A percentile compares a stretch with the other conserved stretches of the same genome.
Conservation (phyloP, 345 rosid species). For the Linum lewisii region DNA sequence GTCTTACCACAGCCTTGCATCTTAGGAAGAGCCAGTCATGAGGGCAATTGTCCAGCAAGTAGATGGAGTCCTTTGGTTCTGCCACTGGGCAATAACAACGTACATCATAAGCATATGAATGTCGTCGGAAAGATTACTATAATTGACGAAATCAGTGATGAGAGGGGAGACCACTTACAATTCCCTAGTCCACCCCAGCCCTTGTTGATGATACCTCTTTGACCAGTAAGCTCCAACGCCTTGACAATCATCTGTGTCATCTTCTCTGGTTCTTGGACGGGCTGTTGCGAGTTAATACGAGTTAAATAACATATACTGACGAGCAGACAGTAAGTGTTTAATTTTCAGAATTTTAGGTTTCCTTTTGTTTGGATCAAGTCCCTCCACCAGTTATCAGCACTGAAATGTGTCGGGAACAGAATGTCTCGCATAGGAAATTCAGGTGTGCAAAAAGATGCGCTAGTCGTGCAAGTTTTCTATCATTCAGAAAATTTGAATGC, state of each 20-base stretch:
- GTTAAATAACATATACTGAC: not conserved
- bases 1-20: conserved; percentile 56
- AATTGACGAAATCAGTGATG: not conserved
- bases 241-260: conserved; percentile 48
- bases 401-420: too few species aligned
- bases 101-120: not conserved
- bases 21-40: conserved; percentile 59
- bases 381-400: too few species aligned
- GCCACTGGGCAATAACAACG: conserved; percentile 29
- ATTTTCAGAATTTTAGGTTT: too few species aligned
- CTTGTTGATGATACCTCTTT: conserved; percentile 62
- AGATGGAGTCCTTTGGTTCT: conserved; percentile 38
- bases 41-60: conserved; percentile 54
- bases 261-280: conserved; percentile 49
- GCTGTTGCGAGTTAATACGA: conserved; percentile 27
- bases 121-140: not conserved
- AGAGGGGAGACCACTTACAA: conserved; percentile 25
- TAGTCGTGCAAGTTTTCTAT: too few species aligned
- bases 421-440: too few species aligned
- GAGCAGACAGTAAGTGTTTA: too few species aligned
- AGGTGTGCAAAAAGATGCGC: too few species aligned
- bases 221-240: conserved; percentile 43
- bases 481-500: too few species aligned
- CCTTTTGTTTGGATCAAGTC: too few species aligned
- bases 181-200: conserved; percentile 78